A percentile compares a stretch with the other conserved stretches of the same genome.
phyloP scores from a whole-genome alignment of 768 basidiomycete genomes.

The Steccherinum ochraceum region DNA sequence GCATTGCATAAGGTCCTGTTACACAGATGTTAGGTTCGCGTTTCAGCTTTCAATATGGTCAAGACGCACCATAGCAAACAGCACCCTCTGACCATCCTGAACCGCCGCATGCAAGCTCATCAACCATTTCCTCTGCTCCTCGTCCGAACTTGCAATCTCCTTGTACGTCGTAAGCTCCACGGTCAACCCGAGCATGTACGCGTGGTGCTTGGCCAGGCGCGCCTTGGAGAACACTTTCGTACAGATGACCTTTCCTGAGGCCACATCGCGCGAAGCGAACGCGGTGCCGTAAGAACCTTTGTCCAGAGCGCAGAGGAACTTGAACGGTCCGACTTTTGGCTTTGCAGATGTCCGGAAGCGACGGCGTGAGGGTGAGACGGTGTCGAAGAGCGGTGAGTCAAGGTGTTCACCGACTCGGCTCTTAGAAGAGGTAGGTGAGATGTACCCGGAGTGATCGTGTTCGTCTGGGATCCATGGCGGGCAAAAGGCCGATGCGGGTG shows the following conservation, averaged over 20 bases:
- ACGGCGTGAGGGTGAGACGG: neutral
- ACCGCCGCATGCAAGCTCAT: conserved; percentile 22
- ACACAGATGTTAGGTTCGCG: neutral
- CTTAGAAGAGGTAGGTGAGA: neutral
- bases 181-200: conserved; percentile 5
- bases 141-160: conserved; percentile 15
- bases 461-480: neutral
- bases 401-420: neutral
- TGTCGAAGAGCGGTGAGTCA: neutral
- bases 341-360: neutral
- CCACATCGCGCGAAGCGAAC: conserved; percentile 12
- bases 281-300: conserved; percentile 17
- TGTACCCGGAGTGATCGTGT: neutral
- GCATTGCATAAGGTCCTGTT: conserved; percentile 13
- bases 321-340: conserved; percentile 14
- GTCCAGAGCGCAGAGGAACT: conserved; percentile 13
- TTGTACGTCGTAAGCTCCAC: conserved; percentile 19
- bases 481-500: too few species aligned
- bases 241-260: conserved; percentile 15
- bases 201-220: conserved; percentile 1
- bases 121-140: conserved; percentile 13
- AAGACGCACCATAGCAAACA: conserved; percentile 19
- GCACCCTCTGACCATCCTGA: conserved; percentile 16
- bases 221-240: conserved; percentile 17
- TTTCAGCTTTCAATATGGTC: neutral